phyloP scores from a whole-genome alignment of 257 asterid genomes.

The Cinchona pubescens region DNA sequence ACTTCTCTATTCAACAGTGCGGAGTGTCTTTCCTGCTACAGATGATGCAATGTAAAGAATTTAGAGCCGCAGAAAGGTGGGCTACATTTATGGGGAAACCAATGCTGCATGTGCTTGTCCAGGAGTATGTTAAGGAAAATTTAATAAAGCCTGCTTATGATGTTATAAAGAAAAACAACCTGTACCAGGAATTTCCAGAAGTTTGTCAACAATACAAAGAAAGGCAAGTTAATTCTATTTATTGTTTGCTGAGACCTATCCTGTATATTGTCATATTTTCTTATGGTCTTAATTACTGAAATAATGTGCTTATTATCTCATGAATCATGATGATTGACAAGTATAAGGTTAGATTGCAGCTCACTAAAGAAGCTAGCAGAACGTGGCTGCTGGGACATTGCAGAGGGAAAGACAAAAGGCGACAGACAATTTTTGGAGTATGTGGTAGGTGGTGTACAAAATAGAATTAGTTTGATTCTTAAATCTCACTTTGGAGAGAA shows the following conservation, averaged over 20 bases:
- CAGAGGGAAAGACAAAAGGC: constrained; percentile 72
- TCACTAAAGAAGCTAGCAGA: constrained; percentile 88
- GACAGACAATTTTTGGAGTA: constrained; percentile 70
- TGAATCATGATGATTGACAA: constrained; percentile 10
- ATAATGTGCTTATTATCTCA: constrained; percentile 1
- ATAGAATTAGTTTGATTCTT: not conserved
- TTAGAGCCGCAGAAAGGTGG: constrained; percentile 92
- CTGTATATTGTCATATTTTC: constrained; percentile 15
- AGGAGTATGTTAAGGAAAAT: constrained; percentile 57
- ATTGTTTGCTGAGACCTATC: constrained; percentile 16
- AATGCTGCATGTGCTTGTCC: constrained; percentile 56
- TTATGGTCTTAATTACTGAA: constrained; percentile 2
- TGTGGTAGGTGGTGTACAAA: constrained; percentile 51
- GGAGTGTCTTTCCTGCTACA: constrained; percentile 62
- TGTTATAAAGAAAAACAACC: constrained; percentile 61
- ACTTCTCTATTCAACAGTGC: constrained; percentile 57
- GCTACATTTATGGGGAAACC: constrained; percentile 83
- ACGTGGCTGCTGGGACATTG: constrained; percentile 92
- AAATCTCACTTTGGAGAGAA: not conserved
- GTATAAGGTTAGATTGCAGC: constrained; percentile 42
- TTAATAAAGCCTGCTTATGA: constrained; percentile 47
- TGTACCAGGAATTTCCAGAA: constrained; percentile 78
- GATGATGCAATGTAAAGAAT: constrained; percentile 58
- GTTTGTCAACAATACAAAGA: constrained; percentile 77
- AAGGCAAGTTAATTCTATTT: constrained; percentile 47